Evolutionary conservation across 306 rosid species (phyloP), one percentile per base, ranked within the genome.

Genomic region (Delonix regia): DNA sequence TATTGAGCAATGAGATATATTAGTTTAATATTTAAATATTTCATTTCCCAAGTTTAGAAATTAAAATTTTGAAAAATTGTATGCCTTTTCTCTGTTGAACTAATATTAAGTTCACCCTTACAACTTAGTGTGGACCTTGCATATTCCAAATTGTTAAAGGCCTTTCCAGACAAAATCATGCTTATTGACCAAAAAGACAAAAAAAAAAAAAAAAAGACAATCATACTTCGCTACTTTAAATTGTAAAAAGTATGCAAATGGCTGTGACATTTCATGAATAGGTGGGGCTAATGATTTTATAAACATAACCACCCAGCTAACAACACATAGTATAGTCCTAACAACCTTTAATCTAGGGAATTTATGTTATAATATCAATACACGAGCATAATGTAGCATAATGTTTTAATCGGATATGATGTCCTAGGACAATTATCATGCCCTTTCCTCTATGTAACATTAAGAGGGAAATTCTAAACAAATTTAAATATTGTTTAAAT

Each of bases 121-220:
- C 13, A 24, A 11, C 12, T 13, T 15, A 30, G 16, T 24, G 28
- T 38, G 51, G 71, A 49, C 71, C 71, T 45, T 65, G 2, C 18
- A 14, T 19, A 39, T 39, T 38, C 33, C 71, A 36, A 38, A 10
- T n/a, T n/a, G 70, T 11, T 12, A n/a, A 19, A 10, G 48, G 16
- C 19, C 27, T 36, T 36, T 21, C 48, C 48, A n/a, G 34, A 39
- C 71, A 66, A 21, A 66, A 39, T 66, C 30, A 66, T 39, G 33
- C 12, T 66, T 38, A 1, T 36, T 64, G 49, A 64, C 70, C 70
- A 64, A 64, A 64, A 64, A 9, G 61, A 55, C 61, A n/a, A n/a
- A n/a, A n/a, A n/a, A n/a, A n/a, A n/a, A n/a, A n/a, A n/a, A 21
- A 10, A 52, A n/a, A 19, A 0, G 48, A 63, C 16, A 38, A 64